A percentile compares a stretch with the other conserved stretches of the same genome.
phyloP scores from a whole-genome alignment of 805 yeast genomes.

The Suhomyces canberraensis region DNA sequence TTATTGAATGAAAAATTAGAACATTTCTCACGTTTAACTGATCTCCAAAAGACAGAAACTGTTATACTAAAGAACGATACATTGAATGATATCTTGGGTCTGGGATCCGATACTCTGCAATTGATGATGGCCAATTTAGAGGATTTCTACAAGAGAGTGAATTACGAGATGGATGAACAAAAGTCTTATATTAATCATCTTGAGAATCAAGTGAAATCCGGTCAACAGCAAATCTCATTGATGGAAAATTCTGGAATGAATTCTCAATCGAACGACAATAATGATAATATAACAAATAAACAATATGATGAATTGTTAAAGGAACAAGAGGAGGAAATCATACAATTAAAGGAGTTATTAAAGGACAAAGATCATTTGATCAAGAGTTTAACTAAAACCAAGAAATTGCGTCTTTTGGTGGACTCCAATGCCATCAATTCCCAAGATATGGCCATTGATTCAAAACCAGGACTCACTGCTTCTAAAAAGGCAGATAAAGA shows the following conservation, averaged over 20 bases:
- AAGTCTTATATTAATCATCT: conserved; percentile 57
- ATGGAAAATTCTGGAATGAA: not conserved
- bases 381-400: conserved; percentile 64
- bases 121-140: conserved; percentile 46
- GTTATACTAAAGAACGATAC: conserved; percentile 58
- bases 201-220: conserved; percentile 47
- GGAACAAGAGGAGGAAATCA: conserved; percentile 64
- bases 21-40: conserved; percentile 63
- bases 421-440: conserved; percentile 27
- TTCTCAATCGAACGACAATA: conserved; percentile 3
- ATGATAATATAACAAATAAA: conserved; percentile 8
- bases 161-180: conserved; percentile 55
- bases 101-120: conserved; percentile 39
- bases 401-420: conserved; percentile 51
- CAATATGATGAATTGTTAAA: conserved; percentile 37
- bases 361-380: conserved; percentile 78
- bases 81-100: conserved; percentile 54
- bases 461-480: not conserved
- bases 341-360: conserved; percentile 57
- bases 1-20: conserved; percentile 65
- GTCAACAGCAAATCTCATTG: conserved; percentile 17
- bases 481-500: conserved; percentile 7
- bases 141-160: conserved; percentile 45
- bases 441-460: not conserved
- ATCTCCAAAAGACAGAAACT: conserved; percentile 55